Evolutionary conservation across 371 early-diverging fungal species (phyloP).

Genomic region (Mucor piriformis): DNA sequence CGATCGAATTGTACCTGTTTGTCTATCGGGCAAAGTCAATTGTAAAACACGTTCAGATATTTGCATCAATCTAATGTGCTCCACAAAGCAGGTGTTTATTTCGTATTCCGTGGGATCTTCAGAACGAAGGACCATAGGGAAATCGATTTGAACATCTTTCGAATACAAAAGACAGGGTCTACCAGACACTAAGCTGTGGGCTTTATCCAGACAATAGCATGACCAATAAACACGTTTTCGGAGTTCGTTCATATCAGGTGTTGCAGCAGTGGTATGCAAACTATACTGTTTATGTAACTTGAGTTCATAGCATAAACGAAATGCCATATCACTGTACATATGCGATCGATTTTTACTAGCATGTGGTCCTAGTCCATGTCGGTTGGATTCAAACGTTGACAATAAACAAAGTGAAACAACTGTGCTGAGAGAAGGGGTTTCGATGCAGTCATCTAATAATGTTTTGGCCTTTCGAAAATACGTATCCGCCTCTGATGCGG

Average conservation of each 20-base stretch:
- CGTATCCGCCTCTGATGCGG: slow-evolving; percentile 16
- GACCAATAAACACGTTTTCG: slow-evolving; percentile 35
- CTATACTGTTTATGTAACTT: slow-evolving; percentile 27
- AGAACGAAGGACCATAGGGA: slow-evolving; percentile 28
- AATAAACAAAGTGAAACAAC: slow-evolving; percentile 34
- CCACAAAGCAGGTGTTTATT: slow-evolving; percentile 32
- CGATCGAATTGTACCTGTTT: slow-evolving; percentile 12
- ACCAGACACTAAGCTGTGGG: slow-evolving; percentile 21
- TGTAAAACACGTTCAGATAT: slow-evolving; percentile 25
- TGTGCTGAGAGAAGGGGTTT: slow-evolving; percentile 28
- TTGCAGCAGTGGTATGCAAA: slow-evolving; percentile 8
- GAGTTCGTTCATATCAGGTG: slow-evolving; percentile 21
- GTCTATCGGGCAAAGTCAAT: slow-evolving; percentile 23
- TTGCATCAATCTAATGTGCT: slow-evolving; percentile 33
- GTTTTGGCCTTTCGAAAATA: slow-evolving; percentile 31
- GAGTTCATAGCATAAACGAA: slow-evolving; percentile 36
- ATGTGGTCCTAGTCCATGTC: slow-evolving; percentile 13
- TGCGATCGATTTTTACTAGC: neutral
- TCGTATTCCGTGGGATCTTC: slow-evolving; percentile 32
- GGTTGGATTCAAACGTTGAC: slow-evolving; percentile 27
- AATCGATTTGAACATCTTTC: slow-evolving; percentile 26
- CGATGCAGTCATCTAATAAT: slow-evolving; percentile 17
- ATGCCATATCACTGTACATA: slow-evolving; percentile 35
- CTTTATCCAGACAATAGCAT: slow-evolving; percentile 37
- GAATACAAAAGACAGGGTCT: slow-evolving; percentile 25